Evolutionary conservation across 352 stramenopile genomes (phyloP).

Genomic region (Pythium utonaiense): DNA sequence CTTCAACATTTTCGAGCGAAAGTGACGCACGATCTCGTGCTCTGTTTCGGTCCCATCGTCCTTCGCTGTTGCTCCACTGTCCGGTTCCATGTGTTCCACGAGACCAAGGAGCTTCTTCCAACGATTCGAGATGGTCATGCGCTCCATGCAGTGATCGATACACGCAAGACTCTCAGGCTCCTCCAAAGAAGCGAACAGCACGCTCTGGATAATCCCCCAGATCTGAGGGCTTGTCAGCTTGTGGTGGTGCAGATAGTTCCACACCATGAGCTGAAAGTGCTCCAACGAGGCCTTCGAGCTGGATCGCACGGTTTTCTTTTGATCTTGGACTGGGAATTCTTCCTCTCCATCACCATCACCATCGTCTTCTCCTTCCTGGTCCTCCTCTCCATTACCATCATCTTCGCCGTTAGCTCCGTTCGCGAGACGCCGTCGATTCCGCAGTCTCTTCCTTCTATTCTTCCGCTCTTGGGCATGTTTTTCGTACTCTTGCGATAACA

Average conservation of each 20-base stretch:
- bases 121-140: slow-evolving; percentile 28
- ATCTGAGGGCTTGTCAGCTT: slow-evolving; percentile 43
- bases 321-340: not conserved
- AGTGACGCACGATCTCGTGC: slow-evolving; percentile 6
- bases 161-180: slow-evolving; percentile 40
- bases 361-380: not conserved
- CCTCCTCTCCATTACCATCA: slow-evolving; percentile 9
- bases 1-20: slow-evolving; percentile 48
- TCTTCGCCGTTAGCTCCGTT: slow-evolving; percentile 22
- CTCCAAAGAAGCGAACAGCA: slow-evolving; percentile 44
- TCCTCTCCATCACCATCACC: slow-evolving; percentile 11
- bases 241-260: slow-evolving; percentile 58
- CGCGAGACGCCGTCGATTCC: slow-evolving; percentile 3
- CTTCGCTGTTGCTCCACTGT: slow-evolving; percentile 7
- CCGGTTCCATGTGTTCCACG: slow-evolving; percentile 36
- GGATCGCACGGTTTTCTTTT: slow-evolving; percentile 1
- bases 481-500: slow-evolving; percentile 62
- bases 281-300: slow-evolving; percentile 31
- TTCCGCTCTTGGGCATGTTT: slow-evolving; percentile 42
- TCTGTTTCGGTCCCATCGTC: not conserved
- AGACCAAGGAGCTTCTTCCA: slow-evolving; percentile 46
- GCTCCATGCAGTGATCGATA: slow-evolving; percentile 39
- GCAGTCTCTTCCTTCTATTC: slow-evolving; percentile 17
- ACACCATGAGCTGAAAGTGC: slow-evolving; percentile 54
- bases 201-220: slow-evolving; percentile 35